Evolutionary conservation across 768 basidiomycete genomes (phyloP).

Genomic region (Naganishia kalamii): DNA sequence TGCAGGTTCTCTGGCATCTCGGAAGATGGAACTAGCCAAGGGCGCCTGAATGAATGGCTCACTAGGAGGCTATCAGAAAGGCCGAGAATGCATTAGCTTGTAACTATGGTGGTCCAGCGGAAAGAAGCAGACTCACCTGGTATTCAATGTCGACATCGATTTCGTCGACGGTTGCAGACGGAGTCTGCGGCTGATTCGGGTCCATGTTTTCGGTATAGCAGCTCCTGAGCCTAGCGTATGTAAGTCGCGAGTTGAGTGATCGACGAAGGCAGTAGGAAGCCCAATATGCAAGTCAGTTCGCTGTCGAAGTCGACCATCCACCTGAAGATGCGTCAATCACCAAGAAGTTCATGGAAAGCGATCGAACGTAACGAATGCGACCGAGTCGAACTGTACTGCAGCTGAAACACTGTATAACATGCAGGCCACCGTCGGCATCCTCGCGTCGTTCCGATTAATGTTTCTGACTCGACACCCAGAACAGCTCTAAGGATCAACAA

Average conservation of each 20-base stretch:
- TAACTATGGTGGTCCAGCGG: neutral
- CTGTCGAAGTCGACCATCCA: conserved; percentile 1
- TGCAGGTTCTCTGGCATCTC: conserved; percentile 22
- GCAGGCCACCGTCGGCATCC: too few relatives aligned
- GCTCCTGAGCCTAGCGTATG: too few relatives aligned
- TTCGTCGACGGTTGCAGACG: conserved; percentile 19
- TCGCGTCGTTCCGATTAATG: too few relatives aligned
- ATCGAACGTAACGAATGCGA: conserved; percentile 5
- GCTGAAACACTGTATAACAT: neutral
- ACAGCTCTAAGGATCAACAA: too few relatives aligned
- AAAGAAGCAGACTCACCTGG: conserved; percentile 6
- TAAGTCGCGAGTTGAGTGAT: too few relatives aligned
- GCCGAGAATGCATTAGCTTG: neutral
- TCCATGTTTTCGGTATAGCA: conserved; percentile 1
- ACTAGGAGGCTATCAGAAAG: neutral
- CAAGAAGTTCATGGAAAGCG: neutral
- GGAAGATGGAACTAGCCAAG: conserved; percentile 22
- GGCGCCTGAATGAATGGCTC: conserved; percentile 17
- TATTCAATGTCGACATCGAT: conserved; percentile 25
- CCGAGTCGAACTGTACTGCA: neutral
- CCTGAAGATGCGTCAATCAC: neutral
- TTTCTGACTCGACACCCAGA: too few relatives aligned
- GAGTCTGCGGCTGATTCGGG: conserved; percentile 12
- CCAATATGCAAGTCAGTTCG: neutral
- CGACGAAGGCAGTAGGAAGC: too few relatives aligned